Evolutionary conservation across 129 eudicot genomes (phyloP).

Genomic region (Chrysanthemum lavandulifolium): DNA sequence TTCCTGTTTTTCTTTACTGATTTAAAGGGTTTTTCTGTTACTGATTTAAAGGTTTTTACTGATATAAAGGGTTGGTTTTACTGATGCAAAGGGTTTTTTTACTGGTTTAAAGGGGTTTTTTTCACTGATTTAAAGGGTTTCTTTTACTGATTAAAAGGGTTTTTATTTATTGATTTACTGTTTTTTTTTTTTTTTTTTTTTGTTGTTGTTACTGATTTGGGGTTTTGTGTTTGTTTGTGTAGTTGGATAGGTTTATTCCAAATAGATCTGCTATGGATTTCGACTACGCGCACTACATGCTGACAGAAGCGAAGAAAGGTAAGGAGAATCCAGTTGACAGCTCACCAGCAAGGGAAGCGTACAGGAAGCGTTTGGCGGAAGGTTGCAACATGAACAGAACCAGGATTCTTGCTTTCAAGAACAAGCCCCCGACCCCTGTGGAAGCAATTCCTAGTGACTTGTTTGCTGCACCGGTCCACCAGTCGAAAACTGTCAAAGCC

Average conservation of each 20-base stretch:
- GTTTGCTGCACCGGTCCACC: constrained; percentile 43
- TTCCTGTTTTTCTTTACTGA: neutral
- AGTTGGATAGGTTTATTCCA: constrained; percentile 97
- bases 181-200: too few relatives aligned
- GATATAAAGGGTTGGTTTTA: neutral
- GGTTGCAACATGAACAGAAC: constrained; percentile 84
- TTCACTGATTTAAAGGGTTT: neutral
- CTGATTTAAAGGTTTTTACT: neutral
- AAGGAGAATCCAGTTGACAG: constrained; percentile 72
- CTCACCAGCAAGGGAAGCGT: constrained; percentile 87
- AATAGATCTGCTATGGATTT: constrained; percentile 94
- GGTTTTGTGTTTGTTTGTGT: constrained; percentile 15
- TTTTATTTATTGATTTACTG: neutral
- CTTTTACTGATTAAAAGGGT: neutral
- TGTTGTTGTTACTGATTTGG: neutral
- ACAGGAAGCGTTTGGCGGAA: constrained; percentile 82
- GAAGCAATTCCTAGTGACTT: constrained; percentile 52
- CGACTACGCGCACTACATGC: constrained; percentile 84
- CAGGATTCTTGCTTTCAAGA: constrained; percentile 87
- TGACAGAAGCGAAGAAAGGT: constrained; percentile 72
- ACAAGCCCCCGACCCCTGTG: constrained; percentile 74
- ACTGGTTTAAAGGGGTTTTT: neutral
- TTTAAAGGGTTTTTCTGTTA: neutral
- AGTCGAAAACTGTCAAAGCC: constrained; percentile 56
- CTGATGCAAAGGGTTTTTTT: neutral